Evolutionary conservation across 2,329 filamentous ascomycete genomes (phyloP).

Genomic region (Alternaria tenuissima): DNA sequence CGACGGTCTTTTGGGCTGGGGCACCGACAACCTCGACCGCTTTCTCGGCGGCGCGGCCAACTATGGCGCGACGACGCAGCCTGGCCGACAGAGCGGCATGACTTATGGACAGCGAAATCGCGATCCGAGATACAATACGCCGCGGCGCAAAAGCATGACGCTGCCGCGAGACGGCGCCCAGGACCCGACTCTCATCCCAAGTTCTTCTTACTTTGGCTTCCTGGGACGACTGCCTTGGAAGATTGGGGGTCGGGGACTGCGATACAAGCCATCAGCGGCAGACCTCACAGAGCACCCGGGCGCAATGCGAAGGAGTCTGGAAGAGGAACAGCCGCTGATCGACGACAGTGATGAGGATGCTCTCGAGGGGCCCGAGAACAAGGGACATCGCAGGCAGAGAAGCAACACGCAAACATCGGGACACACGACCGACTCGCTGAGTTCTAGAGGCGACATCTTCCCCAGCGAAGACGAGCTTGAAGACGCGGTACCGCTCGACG

Average conservation of each 20-base stretch:
- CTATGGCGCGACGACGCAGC: conserved; percentile 63
- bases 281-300: conserved; percentile 88
- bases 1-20: conserved; percentile 76
- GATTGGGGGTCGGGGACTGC: conserved; percentile 76
- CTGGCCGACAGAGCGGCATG: conserved; percentile 80
- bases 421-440: conserved; percentile 83
- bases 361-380: conserved; percentile 31
- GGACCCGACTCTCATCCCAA: conserved; percentile 90
- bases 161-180: conserved; percentile 59
- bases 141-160: conserved; percentile 63
- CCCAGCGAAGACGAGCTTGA: conserved; percentile 87
- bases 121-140: conserved; percentile 41
- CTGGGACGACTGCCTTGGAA: conserved; percentile 84
- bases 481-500: conserved; percentile 90
- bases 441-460: conserved; percentile 88
- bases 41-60: conserved; percentile 74
- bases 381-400: conserved; percentile 64
- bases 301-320: conserved; percentile 57
- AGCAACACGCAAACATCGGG: conserved; percentile 83
- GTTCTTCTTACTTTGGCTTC: conserved; percentile 85
- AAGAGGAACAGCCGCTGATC: conserved; percentile 75
- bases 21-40: conserved; percentile 83
- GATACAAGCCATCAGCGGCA: conserved; percentile 90
- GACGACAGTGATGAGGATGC: conserved; percentile 63
- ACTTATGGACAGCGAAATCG: conserved; percentile 79